Base-by-base conservation (phyloP, 352 stramenopile species). In the Globisporangium polare region DNA sequence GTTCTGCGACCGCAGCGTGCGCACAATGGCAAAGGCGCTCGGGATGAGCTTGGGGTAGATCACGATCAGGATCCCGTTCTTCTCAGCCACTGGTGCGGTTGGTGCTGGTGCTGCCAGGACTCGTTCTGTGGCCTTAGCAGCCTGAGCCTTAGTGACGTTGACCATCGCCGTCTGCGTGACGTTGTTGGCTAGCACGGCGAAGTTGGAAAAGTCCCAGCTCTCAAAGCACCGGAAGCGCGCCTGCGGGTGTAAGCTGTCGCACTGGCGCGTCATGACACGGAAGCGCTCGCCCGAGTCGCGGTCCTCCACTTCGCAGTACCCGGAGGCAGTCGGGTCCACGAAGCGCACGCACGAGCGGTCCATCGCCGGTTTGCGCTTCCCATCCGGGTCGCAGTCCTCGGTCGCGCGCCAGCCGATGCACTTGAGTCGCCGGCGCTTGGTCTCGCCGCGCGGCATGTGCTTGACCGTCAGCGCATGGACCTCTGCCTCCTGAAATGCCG, bases 31-130 rank as follows among this genome's bases (percentile, higher is more conserved):
- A 52, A 83, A 90, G 10, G 69, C 79, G 45, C 78, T 89, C 4
- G 78, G 75, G 56, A 92, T 52, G 17, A 89, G 62, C 65, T 87
- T 85, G 17, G 79, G 77, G 51, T 91, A 90, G 20, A 90, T 72
- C 10, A 88, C 73, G 58, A 91, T 79, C 37, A 87, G 65, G 41
- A 91, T 87, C 17, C 81, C 83, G n/a, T 80, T 72, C 24, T 9
- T 55, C 29, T 43, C 50, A 2, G 8, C 4, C 20, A 17, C n/a
- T 5, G 29, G 3, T 6, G 47, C 17, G 47, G n/a, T 39, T 18
- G 22, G 18, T 2, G n/a, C 22, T 53, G 22, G 29, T 15, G 24
- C n/a, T 10, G 26, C 24, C 29, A 27, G 8, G 2, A 12, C 5
- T 22, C 3, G 13, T 20, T 12, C 42, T 66, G 4, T 5, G 3